Conservation (phyloP, 345 rosid genomes). For the Pelargonium nanum region DNA sequence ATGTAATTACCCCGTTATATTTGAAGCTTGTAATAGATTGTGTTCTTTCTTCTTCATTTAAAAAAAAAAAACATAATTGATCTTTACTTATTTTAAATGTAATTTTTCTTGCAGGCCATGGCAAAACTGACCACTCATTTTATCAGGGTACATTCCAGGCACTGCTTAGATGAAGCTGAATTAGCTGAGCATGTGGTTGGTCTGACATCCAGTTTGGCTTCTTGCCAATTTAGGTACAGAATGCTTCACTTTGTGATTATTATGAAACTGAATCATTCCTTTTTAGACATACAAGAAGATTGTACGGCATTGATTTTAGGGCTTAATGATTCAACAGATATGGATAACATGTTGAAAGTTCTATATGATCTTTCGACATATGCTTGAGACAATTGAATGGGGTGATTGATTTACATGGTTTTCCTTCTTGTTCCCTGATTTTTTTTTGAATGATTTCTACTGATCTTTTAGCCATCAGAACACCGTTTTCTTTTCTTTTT, state of each 20-base stretch:
- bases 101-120: conserved; percentile 36
- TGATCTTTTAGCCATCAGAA: too few relatives aligned
- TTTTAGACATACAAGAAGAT: too few relatives aligned
- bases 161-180: conserved; percentile 86
- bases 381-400: too few relatives aligned
- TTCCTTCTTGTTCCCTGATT: too few relatives aligned
- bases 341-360: too few relatives aligned
- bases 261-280: background rate
- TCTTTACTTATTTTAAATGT: conserved; percentile 5
- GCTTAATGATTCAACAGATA: too few relatives aligned
- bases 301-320: background rate
- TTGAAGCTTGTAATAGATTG: too few relatives aligned
- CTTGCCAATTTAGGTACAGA: conserved; percentile 71
- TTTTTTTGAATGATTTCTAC: too few relatives aligned
- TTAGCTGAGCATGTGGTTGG: conserved; percentile 82
- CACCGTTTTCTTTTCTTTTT: too few relatives aligned
- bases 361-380: too few relatives aligned
- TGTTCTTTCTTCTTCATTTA: background rate
- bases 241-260: background rate
- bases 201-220: conserved; percentile 71
- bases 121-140: conserved; percentile 69
- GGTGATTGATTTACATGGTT: too few relatives aligned
- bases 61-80: background rate
- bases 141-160: conserved; percentile 66
- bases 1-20: too few relatives aligned